Evolutionary conservation across 1,139 yeast genomes (phyloP), one percentile per base, ranked within the genome.

Genomic region (Blastobotrys serpentis): DNA sequence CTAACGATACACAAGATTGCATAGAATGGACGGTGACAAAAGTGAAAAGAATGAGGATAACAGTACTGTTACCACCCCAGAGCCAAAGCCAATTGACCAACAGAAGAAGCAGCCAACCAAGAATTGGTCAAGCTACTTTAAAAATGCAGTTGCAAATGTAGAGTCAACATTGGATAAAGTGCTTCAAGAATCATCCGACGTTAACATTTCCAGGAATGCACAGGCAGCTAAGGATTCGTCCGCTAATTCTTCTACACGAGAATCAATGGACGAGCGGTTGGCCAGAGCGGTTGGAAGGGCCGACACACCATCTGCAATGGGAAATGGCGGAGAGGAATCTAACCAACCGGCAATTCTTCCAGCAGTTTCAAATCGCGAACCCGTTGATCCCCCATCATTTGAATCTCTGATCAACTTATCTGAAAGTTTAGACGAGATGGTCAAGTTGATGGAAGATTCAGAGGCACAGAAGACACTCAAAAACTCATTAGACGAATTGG

Each of bases 231-330:
- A 26, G 14, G 25, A 47, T n/a, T 38, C 46, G 1, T 45, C 46
- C 19, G 18, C 48, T 5, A 61, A n/a, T n/a, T n/a, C 65, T 32
- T 68, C 66, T 54, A 79, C 81, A 57, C 72, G 86, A 56, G 69
- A 84, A 40, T 77, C 94, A 0, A 70, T 86, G 58, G 90, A 87
- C 61, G 95, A 88, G 60, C 71, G 96, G 54, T 71, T 88, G 50
- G 94, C 94, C 1, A 68, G 82, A 57, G 96, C 96, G 1, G 89
- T 90, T 10, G 55, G 53, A 7, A 17, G 52, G 16, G 18, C 40
- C 5, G 16, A 19, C 17, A 30, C 37, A 17, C 19, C 37, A 16
- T 16, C 36, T 7, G 34, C 13, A 6, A 7, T 7, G 6, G 10
- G 19, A 11, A 7, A 23, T 17, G 18, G 16, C 8, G 40, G 3